phyloP scores from a whole-genome alignment of 495 filamentous ascomycete species.

The Aspergillus heteromorphus region DNA sequence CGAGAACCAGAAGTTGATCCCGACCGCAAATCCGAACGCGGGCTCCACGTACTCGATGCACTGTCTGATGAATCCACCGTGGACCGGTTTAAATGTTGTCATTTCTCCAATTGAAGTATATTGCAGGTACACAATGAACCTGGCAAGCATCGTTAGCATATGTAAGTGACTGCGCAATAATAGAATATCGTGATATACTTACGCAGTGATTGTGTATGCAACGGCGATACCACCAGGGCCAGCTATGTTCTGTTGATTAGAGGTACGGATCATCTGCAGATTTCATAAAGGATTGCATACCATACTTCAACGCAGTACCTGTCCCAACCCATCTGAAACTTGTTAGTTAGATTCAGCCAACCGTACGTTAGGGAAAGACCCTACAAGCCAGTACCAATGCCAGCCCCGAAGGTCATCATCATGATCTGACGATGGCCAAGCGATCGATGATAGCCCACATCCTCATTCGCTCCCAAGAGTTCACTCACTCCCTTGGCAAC shows the following conservation, averaged over 20 bases:
- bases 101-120: slow-evolving; percentile 27
- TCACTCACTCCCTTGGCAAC: not conserved
- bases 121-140: slow-evolving; percentile 25
- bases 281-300: slow-evolving; percentile 7
- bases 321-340: slow-evolving; percentile 19
- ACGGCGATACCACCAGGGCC: slow-evolving; percentile 23
- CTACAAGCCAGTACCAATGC: slow-evolving; percentile 22
- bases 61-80: slow-evolving; percentile 28
- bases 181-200: not conserved
- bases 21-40: slow-evolving; percentile 26
- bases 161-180: not conserved
- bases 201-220: slow-evolving; percentile 26
- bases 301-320: slow-evolving; percentile 23
- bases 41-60: slow-evolving; percentile 27
- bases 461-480: slow-evolving; percentile 2
- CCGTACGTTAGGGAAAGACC: not conserved
- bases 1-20: slow-evolving; percentile 29
- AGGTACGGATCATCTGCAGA: not conserved
- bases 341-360: not conserved
- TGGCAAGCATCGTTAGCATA: not conserved
- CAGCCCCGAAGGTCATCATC: slow-evolving; percentile 33
- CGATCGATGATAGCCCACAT: slow-evolving; percentile 26
- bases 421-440: slow-evolving; percentile 25
- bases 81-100: slow-evolving; percentile 27
- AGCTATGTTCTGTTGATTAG: slow-evolving; percentile 9